phyloP scores from a whole-genome alignment of 805 yeast genomes.

The Wilhelminamyces savonicus region DNA sequence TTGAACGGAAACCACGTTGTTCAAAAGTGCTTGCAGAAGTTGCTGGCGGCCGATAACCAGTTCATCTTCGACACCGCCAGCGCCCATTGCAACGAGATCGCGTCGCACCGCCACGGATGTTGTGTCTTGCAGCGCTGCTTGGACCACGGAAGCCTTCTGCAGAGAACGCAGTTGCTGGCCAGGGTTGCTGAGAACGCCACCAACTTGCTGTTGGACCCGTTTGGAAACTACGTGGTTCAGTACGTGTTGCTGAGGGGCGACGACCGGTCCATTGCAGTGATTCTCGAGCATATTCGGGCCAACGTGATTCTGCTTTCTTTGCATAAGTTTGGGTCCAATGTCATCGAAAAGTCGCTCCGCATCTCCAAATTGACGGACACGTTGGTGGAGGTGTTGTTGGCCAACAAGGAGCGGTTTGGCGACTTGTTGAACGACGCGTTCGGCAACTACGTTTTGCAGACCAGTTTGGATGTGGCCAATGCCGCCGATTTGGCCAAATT shows the following conservation, averaged over 20 bases:
- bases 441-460: slow-evolving; percentile 56
- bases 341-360: slow-evolving; percentile 50
- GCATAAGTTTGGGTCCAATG: slow-evolving; percentile 58
- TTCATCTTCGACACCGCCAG: slow-evolving; percentile 87
- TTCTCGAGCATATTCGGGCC: slow-evolving; percentile 29
- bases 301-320: slow-evolving; percentile 42
- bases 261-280: slow-evolving; percentile 23
- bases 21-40: slow-evolving; percentile 80
- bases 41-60: slow-evolving; percentile 64
- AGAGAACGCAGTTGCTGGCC: slow-evolving; percentile 59
- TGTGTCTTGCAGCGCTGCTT: slow-evolving; percentile 94
- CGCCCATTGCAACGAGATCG: slow-evolving; percentile 66
- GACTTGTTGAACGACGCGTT: slow-evolving; percentile 50
- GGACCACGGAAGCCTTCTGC: slow-evolving; percentile 74
- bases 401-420: slow-evolving; percentile 26
- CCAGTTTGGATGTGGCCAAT: slow-evolving; percentile 51
- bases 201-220: slow-evolving; percentile 79
- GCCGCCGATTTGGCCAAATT: slow-evolving; percentile 47
- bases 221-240: slow-evolving; percentile 95
- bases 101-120: slow-evolving; percentile 93
- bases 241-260: slow-evolving; percentile 63
- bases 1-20: slow-evolving; percentile 95
- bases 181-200: slow-evolving; percentile 66
- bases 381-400: slow-evolving; percentile 39
- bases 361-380: slow-evolving; percentile 39